Conservation (phyloP, 2,329 filamentous ascomycete species). For the Paracamarosporium sp. region DNA sequence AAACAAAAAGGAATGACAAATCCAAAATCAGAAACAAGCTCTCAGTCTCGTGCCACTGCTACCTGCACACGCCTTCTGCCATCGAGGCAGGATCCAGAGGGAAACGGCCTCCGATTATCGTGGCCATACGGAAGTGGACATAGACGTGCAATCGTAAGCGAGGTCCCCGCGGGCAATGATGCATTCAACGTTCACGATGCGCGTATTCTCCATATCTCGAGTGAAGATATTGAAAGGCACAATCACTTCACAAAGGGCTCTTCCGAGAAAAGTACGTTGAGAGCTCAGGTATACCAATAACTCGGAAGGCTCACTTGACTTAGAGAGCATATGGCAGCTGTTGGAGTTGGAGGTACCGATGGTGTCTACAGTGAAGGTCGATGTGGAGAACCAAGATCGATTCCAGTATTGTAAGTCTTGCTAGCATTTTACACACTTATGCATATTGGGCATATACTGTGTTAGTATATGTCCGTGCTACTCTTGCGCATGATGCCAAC, state of each 20-base stretch:
- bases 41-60: background rate
- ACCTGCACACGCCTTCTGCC: background rate
- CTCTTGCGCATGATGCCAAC: background rate
- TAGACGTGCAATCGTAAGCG: background rate
- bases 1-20: background rate
- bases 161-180: background rate
- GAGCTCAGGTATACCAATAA: background rate
- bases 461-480: no score
- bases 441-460: background rate
- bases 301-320: background rate
- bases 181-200: background rate
- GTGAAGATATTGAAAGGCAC: background rate
- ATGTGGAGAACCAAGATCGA: slow-evolving; percentile 2
- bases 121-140: background rate
- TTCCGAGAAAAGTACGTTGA: background rate
- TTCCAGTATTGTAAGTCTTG: slow-evolving; percentile 2
- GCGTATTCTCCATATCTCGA: background rate
- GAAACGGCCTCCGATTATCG: background rate
- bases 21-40: background rate
- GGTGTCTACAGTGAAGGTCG: background rate
- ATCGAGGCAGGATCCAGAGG: background rate
- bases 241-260: background rate
- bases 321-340: background rate
- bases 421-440: background rate
- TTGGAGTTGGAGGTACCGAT: background rate